phyloP scores from a whole-genome alignment of 192 early-diverging fungal genomes.

The Umbelopsis ramanniana region DNA sequence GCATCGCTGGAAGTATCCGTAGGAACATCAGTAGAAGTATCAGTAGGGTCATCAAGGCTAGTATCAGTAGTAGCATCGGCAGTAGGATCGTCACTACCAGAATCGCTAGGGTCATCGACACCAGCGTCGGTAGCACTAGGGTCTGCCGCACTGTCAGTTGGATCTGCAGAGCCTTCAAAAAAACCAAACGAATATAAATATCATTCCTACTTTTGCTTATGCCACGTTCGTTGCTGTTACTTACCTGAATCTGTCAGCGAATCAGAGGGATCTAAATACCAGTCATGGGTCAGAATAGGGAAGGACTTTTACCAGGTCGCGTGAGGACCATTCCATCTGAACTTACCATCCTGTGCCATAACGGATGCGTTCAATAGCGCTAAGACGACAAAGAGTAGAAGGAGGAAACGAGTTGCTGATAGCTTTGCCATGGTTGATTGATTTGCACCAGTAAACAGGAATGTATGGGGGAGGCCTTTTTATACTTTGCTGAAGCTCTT shows the following conservation, averaged over 20 bases:
- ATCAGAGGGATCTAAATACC: background rate
- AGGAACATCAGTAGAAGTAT: background rate
- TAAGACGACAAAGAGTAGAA: background rate
- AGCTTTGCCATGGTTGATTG: background rate
- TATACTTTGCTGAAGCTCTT: background rate
- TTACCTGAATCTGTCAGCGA: background rate
- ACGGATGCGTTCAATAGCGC: background rate
- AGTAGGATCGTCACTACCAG: background rate
- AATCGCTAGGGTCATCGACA: background rate
- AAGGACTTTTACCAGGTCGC: background rate
- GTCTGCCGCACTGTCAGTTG: background rate
- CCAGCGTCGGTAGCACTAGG: background rate
- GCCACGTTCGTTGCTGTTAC: background rate
- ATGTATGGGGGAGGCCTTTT: background rate
- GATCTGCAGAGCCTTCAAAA: background rate
- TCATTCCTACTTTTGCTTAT: no score
- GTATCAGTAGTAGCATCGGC: background rate
- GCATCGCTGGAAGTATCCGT: background rate
- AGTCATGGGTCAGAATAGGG: background rate
- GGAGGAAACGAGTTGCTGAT: background rate
- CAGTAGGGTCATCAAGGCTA: background rate
- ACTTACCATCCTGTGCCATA: constrained; percentile 5
- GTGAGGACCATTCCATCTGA: background rate
- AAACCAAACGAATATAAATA: no score
- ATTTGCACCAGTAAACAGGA: background rate